These are phyloP conservation scores for Calonectria fujianensis DNA, from an alignment of 2,329 filamentous ascomycete genomes.

Conservation along the genomic window DNA sequence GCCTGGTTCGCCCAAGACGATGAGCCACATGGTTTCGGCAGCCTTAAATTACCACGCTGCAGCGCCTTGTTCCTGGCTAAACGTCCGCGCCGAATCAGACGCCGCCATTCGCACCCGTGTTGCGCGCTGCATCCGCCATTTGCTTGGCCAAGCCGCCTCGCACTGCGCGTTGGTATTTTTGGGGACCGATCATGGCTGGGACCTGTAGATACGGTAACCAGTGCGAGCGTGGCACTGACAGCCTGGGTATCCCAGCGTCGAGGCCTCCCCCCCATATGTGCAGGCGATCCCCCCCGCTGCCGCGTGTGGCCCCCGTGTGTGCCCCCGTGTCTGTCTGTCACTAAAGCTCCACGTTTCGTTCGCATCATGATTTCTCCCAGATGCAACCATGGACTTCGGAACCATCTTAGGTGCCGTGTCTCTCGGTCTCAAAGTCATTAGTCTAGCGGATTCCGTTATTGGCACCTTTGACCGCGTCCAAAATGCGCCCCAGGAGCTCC, in stretches of 20 bases:
- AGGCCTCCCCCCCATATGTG: neutral
- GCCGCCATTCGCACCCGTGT: constrained; percentile 32
- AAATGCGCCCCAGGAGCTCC: constrained; percentile 39
- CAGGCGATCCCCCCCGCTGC: neutral
- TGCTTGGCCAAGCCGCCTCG: neutral
- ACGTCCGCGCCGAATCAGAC: constrained; percentile 35
- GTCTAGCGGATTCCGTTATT: constrained; percentile 36
- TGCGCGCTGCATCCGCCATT: neutral
- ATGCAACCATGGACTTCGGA: constrained; percentile 31
- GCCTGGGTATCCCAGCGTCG: neutral
- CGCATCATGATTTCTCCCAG: constrained; percentile 23
- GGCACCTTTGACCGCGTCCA: constrained; percentile 37
- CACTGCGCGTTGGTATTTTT: neutral
- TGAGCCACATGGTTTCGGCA: neutral
- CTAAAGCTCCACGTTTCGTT: constrained; percentile 22
- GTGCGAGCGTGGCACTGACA: constrained; percentile 14
- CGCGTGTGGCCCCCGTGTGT: too few relatives aligned
- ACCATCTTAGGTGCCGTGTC: constrained; percentile 29
- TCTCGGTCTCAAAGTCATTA: constrained; percentile 31
- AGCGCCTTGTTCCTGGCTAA: neutral
- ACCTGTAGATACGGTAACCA: constrained; percentile 21
- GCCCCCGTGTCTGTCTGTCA: neutral
- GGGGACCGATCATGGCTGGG: neutral
- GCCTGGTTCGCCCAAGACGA: neutral
- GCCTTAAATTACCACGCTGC: neutral